Evolutionary conservation across 2,329 filamentous ascomycete species (phyloP), one percentile per base, ranked within the genome.

Genomic region (Alternaria gaisen): DNA sequence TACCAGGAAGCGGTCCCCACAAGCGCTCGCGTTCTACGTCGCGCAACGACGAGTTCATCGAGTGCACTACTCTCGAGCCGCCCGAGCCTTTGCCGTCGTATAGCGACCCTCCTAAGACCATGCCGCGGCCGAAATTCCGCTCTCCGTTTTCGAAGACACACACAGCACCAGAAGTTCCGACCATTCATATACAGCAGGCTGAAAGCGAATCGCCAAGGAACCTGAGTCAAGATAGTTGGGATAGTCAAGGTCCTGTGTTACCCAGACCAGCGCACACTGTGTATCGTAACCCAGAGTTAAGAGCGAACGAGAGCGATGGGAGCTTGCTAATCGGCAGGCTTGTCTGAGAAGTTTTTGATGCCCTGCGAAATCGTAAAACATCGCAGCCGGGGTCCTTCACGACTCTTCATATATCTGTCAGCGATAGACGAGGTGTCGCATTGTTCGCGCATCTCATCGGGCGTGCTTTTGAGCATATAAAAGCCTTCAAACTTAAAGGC

Each of bases 111-210:
- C 50, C 65, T 4, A 57, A 53, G 5, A 38, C 22, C 30, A 47
- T 55, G 5, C 20, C 58, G 20, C 63, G 57, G 18, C 60, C 65
- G 4, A 65, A 53, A 34, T 62, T 63, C n/a, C 28, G 64, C 46
- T 68, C 61, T 4, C 63, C 59, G 0, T 73, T 75, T 22, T 51
- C 56, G 3, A 66, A 59, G 12, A 44, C 9, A 28, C 41, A 62
- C 0, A 58, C 38, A 14, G 53, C 53, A 14, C 42, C 41, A 2
- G 44, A 60, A 1, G 41, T 68, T 9, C 72, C 72, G 2, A 67
- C 57, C 14, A 76, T 76, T 14, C 68, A 67, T 7, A 64, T 77
- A 6, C 67, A 72, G 18, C 56, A 66, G 12, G 72, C 73, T 20
- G 68, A 64, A 16, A 63, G 61, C 2, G 59, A 72, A 5, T 68